phyloP scores from a whole-genome alignment of 2,329 filamentous ascomycete species.

The Cytospora schulzeri region DNA sequence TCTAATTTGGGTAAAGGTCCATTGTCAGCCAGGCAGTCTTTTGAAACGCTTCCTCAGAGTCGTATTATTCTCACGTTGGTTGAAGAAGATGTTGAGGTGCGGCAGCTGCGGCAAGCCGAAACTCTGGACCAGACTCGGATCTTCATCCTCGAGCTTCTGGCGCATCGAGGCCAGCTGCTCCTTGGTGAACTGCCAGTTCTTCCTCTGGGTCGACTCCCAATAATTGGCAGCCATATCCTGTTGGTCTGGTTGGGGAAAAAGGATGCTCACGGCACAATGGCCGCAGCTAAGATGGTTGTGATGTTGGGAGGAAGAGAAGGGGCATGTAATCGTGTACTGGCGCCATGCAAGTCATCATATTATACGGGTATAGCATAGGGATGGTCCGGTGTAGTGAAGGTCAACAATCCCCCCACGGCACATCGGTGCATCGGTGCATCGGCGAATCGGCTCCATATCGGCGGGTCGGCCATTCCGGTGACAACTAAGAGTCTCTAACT shows the following conservation, averaged over 20 bases:
- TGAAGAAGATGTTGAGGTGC: slow-evolving; percentile 88
- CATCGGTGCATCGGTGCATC: background rate
- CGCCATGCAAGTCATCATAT: background rate
- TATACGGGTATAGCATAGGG: too few relatives aligned
- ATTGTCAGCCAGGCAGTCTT: slow-evolving; percentile 6
- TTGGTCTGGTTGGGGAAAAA: slow-evolving; percentile 27
- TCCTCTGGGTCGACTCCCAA: slow-evolving; percentile 91
- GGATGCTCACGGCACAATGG: slow-evolving; percentile 22
- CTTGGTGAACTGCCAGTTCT: slow-evolving; percentile 87
- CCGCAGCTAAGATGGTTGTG: slow-evolving; percentile 12
- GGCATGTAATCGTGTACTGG: background rate
- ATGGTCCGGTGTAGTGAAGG: background rate
- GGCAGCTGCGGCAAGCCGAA: slow-evolving; percentile 81
- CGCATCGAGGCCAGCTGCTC: slow-evolving; percentile 76
- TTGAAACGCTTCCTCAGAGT: background rate
- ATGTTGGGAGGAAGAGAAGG: background rate
- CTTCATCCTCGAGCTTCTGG: slow-evolving; percentile 74
- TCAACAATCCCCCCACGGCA: too few relatives aligned
- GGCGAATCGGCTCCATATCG: background rate
- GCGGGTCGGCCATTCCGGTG: background rate
- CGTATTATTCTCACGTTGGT: slow-evolving; percentile 66
- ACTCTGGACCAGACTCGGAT: slow-evolving; percentile 72
- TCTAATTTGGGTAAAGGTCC: slow-evolving; percentile 51
- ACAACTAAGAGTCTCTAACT: slow-evolving; percentile 7
- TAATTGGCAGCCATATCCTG: slow-evolving; percentile 85